Base-by-base conservation (phyloP, 257 asterid species). In the Solanum appendiculatum region DNA sequence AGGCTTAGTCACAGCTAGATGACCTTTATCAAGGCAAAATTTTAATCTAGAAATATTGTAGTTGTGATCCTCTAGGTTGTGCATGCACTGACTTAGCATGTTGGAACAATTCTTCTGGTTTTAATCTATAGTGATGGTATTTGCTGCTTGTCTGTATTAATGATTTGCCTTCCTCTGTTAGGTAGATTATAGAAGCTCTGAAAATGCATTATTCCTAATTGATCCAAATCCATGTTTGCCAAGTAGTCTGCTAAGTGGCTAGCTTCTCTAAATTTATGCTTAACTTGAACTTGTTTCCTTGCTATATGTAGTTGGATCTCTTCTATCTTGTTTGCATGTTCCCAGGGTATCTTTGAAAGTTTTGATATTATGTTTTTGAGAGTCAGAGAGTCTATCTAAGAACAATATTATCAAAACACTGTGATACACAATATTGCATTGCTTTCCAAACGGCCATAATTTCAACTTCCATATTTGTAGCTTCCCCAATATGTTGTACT, bases 321-420 rank as follows among this genome's bases (percentile, higher is more conserved):
- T 8, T 54, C n/a, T 54, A 54, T 54, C 18, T 51, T 36, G 18
- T 54, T 3, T 48, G 3, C 21, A 54, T 54, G 63, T 54, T 23
- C 6, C n/a, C 63, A 54, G 6, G n/a, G 60, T 16, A 54, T 18
- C 18, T 54, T 54, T 8, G n/a, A 54, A 3, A 5, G 0, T 4
- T 6, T 51, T 16, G 3, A 15, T 18, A 51, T 5, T 15, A 16
- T 51, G 9, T 51, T 51, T 51, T 51, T 16, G 23, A 51, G 60
- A 51, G 5, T 16, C 8, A 16, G 16, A 15, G 60, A 51, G 23
- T 6, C 16, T 15, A 6, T 51, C 16, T 16, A 34, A 34, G 36
- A 34, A 1, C 1, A 15, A 51, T 0, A 1, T 51, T 1, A 51
- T 16, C 23, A 1, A 54, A 2, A 1, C n/a, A 18, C 6, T 18